A percentile compares a stretch with the other conserved stretches of the same genome.
These are phyloP conservation scores for Manihot esculenta DNA, from an alignment of 441 rosid species.

Conservation along the genomic window DNA sequence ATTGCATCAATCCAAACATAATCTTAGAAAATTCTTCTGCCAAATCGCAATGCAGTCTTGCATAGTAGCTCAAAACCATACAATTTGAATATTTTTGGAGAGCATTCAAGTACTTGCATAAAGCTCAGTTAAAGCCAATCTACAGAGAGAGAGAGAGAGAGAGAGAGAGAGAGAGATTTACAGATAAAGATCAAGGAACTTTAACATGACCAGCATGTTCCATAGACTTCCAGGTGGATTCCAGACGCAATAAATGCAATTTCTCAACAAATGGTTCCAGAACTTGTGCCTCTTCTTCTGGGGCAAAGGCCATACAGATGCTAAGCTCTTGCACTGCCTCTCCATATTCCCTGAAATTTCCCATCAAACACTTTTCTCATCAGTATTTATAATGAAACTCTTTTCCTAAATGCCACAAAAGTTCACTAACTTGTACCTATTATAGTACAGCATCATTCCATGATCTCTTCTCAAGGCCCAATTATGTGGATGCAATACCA, in stretches of 20 bases:
- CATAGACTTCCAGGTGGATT: slow-evolving; percentile 63
- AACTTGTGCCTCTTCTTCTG: slow-evolving; percentile 60
- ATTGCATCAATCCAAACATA: no score
- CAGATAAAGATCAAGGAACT: slow-evolving; percentile 39
- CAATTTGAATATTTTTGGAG: neutral
- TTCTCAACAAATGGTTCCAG: slow-evolving; percentile 73
- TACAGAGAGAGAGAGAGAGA: neutral
- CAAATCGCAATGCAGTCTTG: no score
- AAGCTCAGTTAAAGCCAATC: neutral
- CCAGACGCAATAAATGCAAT: slow-evolving; percentile 70
- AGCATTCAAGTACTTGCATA: neutral
- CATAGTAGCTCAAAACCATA: no score
- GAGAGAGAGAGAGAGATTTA: no score
- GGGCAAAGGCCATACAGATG: slow-evolving; percentile 87
- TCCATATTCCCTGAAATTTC: slow-evolving; percentile 56
- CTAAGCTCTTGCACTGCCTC: slow-evolving; percentile 89
- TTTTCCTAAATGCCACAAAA: no score
- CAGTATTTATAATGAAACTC: neutral
- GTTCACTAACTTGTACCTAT: slow-evolving; percentile 36
- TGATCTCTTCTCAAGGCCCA: slow-evolving; percentile 81
- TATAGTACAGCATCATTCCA: slow-evolving; percentile 85
- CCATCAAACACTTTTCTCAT: slow-evolving; percentile 1
- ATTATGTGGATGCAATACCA: slow-evolving; percentile 81
- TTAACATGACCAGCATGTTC: slow-evolving; percentile 55
- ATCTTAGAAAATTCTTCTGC: no score